Conservation (phyloP, 2,329 filamentous ascomycete species). For the Colletotrichum neosansevieriae region DNA sequence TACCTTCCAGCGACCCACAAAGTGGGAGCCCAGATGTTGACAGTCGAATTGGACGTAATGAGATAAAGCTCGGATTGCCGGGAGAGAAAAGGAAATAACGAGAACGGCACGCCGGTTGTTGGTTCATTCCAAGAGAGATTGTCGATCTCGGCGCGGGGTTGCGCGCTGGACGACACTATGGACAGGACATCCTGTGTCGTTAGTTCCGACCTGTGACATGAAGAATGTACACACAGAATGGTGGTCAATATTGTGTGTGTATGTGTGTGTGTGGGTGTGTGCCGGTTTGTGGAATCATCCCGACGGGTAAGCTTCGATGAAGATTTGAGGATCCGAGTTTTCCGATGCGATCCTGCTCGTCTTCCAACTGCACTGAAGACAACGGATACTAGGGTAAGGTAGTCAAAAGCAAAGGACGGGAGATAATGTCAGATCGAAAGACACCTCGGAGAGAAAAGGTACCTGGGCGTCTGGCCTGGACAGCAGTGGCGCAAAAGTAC, state of each 20-base stretch:
- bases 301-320: conserved; percentile 13
- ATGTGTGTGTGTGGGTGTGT: background rate
- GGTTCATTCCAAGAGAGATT: conserved; percentile 37
- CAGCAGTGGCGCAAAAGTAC: conserved; percentile 36
- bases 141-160: conserved; percentile 41
- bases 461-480: conserved; percentile 19
- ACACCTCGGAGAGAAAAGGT: conserved; percentile 3
- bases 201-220: conserved; percentile 18
- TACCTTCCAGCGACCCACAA: conserved; percentile 26
- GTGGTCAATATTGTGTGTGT: background rate
- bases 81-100: conserved; percentile 35
- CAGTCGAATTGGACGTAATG: conserved; percentile 28
- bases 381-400: conserved; percentile 2
- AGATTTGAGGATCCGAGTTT: conserved; percentile 1
- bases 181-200: conserved; percentile 8
- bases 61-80: conserved; percentile 38
- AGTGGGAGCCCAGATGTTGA: conserved; percentile 32
- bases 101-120: conserved; percentile 33
- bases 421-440: conserved; percentile 12
- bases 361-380: background rate
- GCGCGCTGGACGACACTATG: conserved; percentile 11
- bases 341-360: conserved; percentile 1
- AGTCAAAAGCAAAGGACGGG: conserved; percentile 6
- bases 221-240: background rate
- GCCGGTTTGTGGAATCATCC: background rate